Conservation (phyloP, 2,329 filamentous ascomycete species). For the Epichloe scottii region DNA sequence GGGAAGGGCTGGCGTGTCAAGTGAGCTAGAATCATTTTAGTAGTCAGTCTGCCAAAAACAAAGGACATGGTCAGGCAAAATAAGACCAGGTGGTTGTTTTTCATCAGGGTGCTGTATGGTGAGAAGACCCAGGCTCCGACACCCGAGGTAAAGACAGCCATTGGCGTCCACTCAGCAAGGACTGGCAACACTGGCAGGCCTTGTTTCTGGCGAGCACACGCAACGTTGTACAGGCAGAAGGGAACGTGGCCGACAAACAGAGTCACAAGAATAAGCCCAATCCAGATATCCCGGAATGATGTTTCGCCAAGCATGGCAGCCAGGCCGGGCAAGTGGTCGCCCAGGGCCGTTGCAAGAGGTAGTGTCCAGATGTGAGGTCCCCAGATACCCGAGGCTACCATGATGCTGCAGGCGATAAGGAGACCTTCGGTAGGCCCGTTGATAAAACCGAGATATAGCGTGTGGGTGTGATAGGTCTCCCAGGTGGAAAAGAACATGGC, state of each 20-base stretch:
- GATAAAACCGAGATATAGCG: constrained; percentile 87
- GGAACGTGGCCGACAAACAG: constrained; percentile 68
- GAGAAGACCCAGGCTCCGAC: constrained; percentile 81
- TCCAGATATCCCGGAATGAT: constrained; percentile 81
- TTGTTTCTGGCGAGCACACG: constrained; percentile 57
- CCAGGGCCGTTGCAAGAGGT: constrained; percentile 58
- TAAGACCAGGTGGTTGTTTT: constrained; percentile 77
- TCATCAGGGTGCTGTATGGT: constrained; percentile 69
- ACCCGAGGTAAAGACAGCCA: constrained; percentile 64
- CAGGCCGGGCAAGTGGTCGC: constrained; percentile 35
- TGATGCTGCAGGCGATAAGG: constrained; percentile 74
- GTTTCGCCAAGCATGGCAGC: constrained; percentile 52
- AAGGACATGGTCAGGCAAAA: constrained; percentile 94
- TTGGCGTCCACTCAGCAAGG: constrained; percentile 88
- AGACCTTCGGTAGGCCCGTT: constrained; percentile 96
- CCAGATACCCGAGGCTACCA: constrained; percentile 77
- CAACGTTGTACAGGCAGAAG: constrained; percentile 79
- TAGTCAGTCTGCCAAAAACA: constrained; percentile 95
- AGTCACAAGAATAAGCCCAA: constrained; percentile 53
- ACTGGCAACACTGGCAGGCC: constrained; percentile 67
- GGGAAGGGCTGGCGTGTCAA: constrained; percentile 89
- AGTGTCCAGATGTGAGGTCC: constrained; percentile 80
- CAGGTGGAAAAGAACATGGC: constrained; percentile 99
- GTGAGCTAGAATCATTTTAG: constrained; percentile 96
- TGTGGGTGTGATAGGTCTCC: constrained; percentile 99